These are phyloP conservation scores for Akanthomyces muscarius DNA, from an alignment of 2,329 filamentous ascomycete species.

Conservation along the genomic window DNA sequence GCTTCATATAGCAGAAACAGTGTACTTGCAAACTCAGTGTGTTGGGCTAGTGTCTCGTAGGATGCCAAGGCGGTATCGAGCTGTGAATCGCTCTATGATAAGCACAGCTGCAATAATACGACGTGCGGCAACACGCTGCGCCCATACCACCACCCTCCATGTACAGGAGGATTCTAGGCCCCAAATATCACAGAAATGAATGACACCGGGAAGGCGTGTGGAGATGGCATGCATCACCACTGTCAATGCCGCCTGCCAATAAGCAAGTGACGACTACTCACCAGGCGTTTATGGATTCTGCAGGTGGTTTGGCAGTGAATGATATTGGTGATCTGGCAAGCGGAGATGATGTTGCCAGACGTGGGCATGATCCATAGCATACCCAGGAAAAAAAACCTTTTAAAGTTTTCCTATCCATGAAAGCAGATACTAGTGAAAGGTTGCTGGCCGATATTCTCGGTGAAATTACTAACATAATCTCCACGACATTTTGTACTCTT, in stretches of 20 bases:
- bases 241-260: background rate
- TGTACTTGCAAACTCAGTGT: background rate
- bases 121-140: background rate
- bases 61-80: background rate
- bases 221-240: background rate
- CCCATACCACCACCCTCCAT: background rate
- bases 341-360: background rate
- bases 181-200: background rate
- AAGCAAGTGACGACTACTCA: background rate
- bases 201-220: background rate
- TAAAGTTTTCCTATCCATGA: background rate
- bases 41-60: background rate
- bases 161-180: background rate
- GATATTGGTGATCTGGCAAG: background rate
- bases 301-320: background rate
- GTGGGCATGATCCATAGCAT: background rate
- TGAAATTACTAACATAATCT: background rate
- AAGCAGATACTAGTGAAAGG: background rate
- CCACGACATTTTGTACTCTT: background rate
- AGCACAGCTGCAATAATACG: background rate
- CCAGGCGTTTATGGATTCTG: background rate
- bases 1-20: background rate
- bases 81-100: background rate
- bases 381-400: background rate
- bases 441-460: background rate